These are phyloP conservation scores for Pyrenochaeta sp. DNA, from an alignment of 2,329 filamentous ascomycete species.

Conservation along the genomic window DNA sequence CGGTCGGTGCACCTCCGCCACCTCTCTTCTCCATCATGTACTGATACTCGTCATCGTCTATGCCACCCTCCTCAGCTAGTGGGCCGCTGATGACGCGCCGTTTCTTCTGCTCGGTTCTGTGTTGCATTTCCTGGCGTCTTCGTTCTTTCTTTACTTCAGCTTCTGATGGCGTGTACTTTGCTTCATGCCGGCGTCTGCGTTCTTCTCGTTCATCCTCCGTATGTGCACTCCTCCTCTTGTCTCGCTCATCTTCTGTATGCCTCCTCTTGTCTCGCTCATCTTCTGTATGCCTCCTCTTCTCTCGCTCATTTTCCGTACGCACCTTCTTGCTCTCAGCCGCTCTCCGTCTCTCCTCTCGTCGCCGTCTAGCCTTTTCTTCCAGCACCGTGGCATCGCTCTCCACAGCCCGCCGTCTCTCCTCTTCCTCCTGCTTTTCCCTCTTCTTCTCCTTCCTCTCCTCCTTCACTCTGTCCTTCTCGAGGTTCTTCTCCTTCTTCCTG, in stretches of 20 bases:
- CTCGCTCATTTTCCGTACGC: conserved; percentile 8
- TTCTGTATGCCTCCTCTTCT: conserved; percentile 16
- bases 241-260: conserved; percentile 33
- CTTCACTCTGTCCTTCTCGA: conserved; percentile 47
- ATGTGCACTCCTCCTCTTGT: conserved; percentile 34
- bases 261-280: conserved; percentile 24
- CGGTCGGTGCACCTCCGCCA: conserved; percentile 43
- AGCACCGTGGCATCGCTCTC: conserved; percentile 31
- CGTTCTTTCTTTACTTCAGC: conserved; percentile 48
- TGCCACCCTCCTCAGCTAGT: conserved; percentile 54
- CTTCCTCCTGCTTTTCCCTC: conserved; percentile 51
- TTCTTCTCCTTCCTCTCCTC: conserved; percentile 45
- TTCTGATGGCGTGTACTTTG: conserved; percentile 50
- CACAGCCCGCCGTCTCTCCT: conserved; percentile 28
- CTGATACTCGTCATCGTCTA: conserved; percentile 52
- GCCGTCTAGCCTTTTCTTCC: conserved; percentile 33
- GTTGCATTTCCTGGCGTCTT: conserved; percentile 51
- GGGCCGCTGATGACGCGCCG: conserved; percentile 58
- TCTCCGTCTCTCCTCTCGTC: conserved; percentile 47
- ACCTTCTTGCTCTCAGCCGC: conserved; percentile 29
- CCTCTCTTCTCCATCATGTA: conserved; percentile 54
- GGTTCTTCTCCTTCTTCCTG: conserved; percentile 42
- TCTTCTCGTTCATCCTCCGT: conserved; percentile 43
- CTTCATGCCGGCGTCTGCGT: conserved; percentile 35
- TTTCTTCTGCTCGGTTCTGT: conserved; percentile 43